Conservation (phyloP, 2,329 filamentous ascomycete genomes). For the Apiospora koreana region DNA sequence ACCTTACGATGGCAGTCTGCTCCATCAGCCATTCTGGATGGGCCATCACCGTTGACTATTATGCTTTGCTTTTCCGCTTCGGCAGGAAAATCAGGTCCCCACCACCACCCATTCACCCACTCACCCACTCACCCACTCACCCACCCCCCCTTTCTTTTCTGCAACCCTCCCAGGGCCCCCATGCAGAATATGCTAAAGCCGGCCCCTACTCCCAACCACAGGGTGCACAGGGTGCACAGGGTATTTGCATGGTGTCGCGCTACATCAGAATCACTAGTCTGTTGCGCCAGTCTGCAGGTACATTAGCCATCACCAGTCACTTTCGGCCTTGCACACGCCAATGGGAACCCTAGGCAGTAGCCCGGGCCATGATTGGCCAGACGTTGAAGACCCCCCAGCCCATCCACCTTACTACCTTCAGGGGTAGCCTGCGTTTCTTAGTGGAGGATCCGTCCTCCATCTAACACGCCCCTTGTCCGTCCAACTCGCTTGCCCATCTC, state of each 20-base stretch:
- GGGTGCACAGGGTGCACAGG: background rate
- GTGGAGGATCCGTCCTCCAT: background rate
- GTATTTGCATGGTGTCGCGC: background rate
- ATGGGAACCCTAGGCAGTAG: background rate
- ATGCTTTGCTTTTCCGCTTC: background rate
- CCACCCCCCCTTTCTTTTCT: background rate
- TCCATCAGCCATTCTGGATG: background rate
- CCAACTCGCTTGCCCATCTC: background rate
- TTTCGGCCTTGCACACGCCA: background rate
- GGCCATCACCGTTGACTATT: background rate
- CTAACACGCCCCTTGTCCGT: background rate
- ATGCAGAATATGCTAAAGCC: background rate
- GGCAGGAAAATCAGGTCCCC: background rate
- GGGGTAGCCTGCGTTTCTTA: background rate
- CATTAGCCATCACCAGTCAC: background rate
- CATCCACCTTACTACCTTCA: background rate
- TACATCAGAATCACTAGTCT: background rate
- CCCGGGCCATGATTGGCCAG: background rate
- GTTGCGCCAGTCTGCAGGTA: conserved; percentile 5
- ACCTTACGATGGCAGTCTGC: background rate
- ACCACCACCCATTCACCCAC: too few relatives aligned
- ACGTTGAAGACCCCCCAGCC: background rate
- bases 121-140: too few relatives aligned
- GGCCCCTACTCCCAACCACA: background rate
- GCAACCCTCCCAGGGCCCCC: background rate